These are phyloP conservation scores for Corniculantispora saksenae DNA, from an alignment of 2,329 filamentous ascomycete species.

Conservation along the genomic window DNA sequence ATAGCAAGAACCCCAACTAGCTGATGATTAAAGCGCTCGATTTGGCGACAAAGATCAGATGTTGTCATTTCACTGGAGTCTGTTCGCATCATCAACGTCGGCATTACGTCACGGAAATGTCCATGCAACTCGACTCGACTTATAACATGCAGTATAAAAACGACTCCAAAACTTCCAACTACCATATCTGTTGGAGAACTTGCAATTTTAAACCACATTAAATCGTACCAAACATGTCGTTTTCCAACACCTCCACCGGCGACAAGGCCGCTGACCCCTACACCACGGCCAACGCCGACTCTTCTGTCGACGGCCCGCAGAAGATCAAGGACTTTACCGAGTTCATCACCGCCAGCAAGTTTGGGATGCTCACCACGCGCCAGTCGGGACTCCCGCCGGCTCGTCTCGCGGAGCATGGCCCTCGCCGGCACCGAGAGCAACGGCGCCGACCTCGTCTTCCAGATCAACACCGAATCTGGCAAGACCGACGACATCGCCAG, in stretches of 20 bases:
- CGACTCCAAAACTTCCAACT: background rate
- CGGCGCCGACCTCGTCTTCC: constrained; percentile 82
- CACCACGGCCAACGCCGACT: constrained; percentile 70
- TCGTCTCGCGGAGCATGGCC: constrained; percentile 86
- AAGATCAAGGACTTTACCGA: constrained; percentile 74
- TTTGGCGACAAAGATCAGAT: background rate
- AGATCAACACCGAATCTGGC: constrained; percentile 86
- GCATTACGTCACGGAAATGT: constrained; percentile 16
- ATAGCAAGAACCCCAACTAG: background rate
- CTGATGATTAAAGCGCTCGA: background rate
- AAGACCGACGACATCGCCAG: constrained; percentile 48
- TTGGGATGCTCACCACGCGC: constrained; percentile 85
- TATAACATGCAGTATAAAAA: constrained; percentile 6
- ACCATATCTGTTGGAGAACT: background rate
- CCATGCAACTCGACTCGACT: background rate
- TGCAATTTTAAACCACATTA: background rate
- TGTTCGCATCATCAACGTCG: constrained; percentile 16
- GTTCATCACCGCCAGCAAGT: constrained; percentile 75
- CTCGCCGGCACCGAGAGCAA: constrained; percentile 76
- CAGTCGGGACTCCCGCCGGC: constrained; percentile 62
- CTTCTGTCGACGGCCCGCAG: constrained; percentile 62
- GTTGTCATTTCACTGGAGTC: background rate
- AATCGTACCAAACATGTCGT: constrained; percentile 40
- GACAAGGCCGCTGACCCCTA: constrained; percentile 73
- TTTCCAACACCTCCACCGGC: constrained; percentile 59